Base-by-base conservation (phyloP, 2,329 filamentous ascomycete species). In the Piedraia hortae region DNA sequence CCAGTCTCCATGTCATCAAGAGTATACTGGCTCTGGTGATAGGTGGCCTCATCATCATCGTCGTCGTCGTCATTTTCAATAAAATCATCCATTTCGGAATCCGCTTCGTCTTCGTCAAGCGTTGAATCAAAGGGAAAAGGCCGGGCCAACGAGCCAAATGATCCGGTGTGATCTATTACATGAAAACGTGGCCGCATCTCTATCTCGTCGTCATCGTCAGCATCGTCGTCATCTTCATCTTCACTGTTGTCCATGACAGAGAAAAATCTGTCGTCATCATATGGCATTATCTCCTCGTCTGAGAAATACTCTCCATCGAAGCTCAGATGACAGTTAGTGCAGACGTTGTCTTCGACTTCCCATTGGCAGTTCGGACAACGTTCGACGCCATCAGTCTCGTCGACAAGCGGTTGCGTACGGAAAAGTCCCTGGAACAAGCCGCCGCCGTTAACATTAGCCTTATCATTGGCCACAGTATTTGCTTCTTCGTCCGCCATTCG, bases 351-450 rank as follows among this genome's bases (percentile, higher is more conserved):
- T 35, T 64, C 60, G 20, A 71, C 46, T 39, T 72, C 67, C 53
- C 58, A 60, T 5, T 51, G 43, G 40, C 67, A 73, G 3, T 45
- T 30, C 2, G 64, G 64, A 37, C 67, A 73, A 30, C 65, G 54
- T 24, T 58, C 45, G 10, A 70, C 54, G 15, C 57, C 55, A 36
- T 71, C 65, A 35, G 54, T 53, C 15, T 54, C 44, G 31, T 69
- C 63, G 20, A 51, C 45, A 16, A 63, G 45, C 23, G 24, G 10
- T 31, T 31, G 10, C 30, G 34, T 20, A 45, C 50, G 39, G 66
- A 69, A 26, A 49, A 51, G 12, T 65, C 66, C 28, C 59, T 59
- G 44, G 72, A 73, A 4, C 72, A 43, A 3, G 66, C 67, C 10
- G 56, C 57, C 12, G 43, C 49, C 39, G 31, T 62, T 44, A 1